Evolutionary conservation across 495 filamentous ascomycete genomes (phyloP), one percentile per base, ranked within the genome.

Genomic region (Aspergillus incahuasiensis): DNA sequence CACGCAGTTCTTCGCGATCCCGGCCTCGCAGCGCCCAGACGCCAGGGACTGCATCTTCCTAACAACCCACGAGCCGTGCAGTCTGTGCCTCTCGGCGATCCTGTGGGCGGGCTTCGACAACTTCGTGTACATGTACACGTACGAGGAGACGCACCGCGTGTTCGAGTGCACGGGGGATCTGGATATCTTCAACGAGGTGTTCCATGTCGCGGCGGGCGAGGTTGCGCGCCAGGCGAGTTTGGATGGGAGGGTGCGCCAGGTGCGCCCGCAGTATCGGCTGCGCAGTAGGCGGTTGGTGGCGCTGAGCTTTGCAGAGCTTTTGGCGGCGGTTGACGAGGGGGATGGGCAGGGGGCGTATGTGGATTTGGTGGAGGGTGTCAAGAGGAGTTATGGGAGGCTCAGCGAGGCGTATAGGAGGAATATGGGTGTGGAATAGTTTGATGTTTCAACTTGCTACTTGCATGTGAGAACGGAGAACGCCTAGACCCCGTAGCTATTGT

Each of bases 101-200:
- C 48, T 50, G 6, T 50, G 48, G 48, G 34, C 24, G n/a, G 48
- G 48, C 6, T 50, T 50, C 48, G 48, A 50, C 48, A 50, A 50
- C 28, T 50, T 50, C 48, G 20, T 50, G 7, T 50, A 50, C 25
- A 32, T 50, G 48, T 50, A 50, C 20, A 50, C 48, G 25, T 50
- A 50, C 28, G 48, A 50, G 25, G 48, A 50, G 30, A 50, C 48
- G 25, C 48, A 50, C 20, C 6, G 19, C 20, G 20, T 50, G 7
- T 50, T 50, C 11, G 48, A 50, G 48, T 50, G 48, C 28, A 24
- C 35, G 7, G 48, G 48, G 12, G 48, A 50, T 19, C 25, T 50
- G 25, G 48, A 50, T 20, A 50, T 50, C 48, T 50, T 50, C 16
- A 50, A 50, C 28, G 48, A 50, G 7, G 48, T 50, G 48, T 50